Conservation (phyloP, 176 grass and related monocot species). For the Musa troglodytarum region DNA sequence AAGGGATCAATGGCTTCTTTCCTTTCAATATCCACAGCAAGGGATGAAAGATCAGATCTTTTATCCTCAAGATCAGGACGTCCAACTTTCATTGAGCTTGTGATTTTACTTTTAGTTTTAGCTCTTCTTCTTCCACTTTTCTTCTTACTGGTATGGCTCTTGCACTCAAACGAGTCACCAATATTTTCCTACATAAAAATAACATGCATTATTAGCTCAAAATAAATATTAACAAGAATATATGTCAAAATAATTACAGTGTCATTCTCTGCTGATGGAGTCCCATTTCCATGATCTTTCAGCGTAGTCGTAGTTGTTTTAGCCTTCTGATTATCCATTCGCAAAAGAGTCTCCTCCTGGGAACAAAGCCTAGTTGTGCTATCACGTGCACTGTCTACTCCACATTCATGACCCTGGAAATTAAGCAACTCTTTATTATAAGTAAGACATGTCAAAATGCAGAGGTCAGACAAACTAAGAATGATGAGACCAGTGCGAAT, state of each 20-base stretch:
- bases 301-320: background rate
- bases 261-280: background rate
- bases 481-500: conserved; percentile 6
- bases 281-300: conserved; percentile 7
- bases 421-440: conserved; percentile 15
- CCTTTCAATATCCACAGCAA: conserved; percentile 25
- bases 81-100: conserved; percentile 31
- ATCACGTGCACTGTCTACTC: background rate
- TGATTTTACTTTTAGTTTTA: conserved; percentile 57
- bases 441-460: conserved; percentile 22
- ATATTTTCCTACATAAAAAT: conserved; percentile 33
- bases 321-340: background rate
- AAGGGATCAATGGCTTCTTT: background rate
- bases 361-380: background rate
- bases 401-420: conserved; percentile 41
- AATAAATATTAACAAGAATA: conserved; percentile 19
- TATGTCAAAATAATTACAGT: conserved; percentile 2
- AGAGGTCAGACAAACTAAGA: conserved; percentile 12
- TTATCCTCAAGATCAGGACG: conserved; percentile 30
- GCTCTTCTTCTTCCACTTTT: conserved; percentile 68
- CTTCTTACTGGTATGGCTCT: conserved; percentile 49
- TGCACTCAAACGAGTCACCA: conserved; percentile 33
- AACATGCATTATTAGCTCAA: conserved; percentile 12
- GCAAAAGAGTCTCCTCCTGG: conserved; percentile 1
- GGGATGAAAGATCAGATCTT: conserved; percentile 25